Base-by-base conservation (phyloP, 768 basidiomycete genomes). In the Glaciozyma antarctica region DNA sequence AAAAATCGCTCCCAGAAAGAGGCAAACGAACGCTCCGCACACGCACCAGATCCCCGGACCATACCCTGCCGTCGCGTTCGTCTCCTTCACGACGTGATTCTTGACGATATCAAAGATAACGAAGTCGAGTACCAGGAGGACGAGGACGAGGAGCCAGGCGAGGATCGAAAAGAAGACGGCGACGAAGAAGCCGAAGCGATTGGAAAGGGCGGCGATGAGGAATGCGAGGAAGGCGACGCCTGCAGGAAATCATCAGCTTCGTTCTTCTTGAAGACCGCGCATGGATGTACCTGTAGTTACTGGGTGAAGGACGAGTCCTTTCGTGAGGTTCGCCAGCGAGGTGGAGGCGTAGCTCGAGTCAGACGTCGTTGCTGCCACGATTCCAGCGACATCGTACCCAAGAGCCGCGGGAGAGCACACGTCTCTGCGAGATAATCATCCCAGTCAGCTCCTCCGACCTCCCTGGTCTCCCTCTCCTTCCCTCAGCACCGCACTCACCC, bases 281-380 rank as follows among this genome's bases (percentile, higher is more conserved):
- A 56, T 17, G 22, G 7, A 32, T 22, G 9, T 3, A 30, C 8
- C 13, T 41, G 38, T 41, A 10, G 38, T 13, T 13, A 77, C 71
- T 16, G 76, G 76, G 58, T 77, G 76, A 5, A 77, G 63, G 65
- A 77, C 69, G 45, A 77, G 61, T 6, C 73, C 75, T n/a, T 73
- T 73, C 28, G 75, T 75, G 55, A 74, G 56, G 32, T 53, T 38
- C 22, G 72, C 56, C 12, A 75, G 48, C 43, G 68, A 51, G 24
- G 59, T 19, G 3, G 22, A 6, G 21, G 32, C 1, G 24, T 53
- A 59, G 51, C 57, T 51, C 26, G 30, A 52, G 9, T 24, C 62
- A 52, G 10, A 41, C 2, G 38, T 41, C 2, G 66, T 56, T 7
- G 58, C 1, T 26, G 34, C 1, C 13, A 68, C n/a, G 58, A 60